phyloP scores from a whole-genome alignment of 805 yeast species.

The Pichia rugopelliculosa region DNA sequence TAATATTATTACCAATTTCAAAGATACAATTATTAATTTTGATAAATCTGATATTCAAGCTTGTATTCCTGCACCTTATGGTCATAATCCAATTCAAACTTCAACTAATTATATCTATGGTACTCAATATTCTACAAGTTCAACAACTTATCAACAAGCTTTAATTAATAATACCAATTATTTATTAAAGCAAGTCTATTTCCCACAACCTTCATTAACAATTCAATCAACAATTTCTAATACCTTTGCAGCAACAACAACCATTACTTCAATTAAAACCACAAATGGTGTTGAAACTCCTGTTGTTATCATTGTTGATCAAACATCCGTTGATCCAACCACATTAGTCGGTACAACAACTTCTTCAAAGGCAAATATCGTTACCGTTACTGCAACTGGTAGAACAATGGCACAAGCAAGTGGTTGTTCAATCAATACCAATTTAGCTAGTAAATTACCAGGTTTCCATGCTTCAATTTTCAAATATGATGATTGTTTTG shows the following conservation, averaged over 20 bases:
- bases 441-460: not conserved
- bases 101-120: not conserved
- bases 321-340: not conserved
- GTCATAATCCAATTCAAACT: not conserved
- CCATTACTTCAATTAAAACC: not conserved
- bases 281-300: not conserved
- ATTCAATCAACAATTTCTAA: slow-evolving; percentile 1
- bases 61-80: not conserved
- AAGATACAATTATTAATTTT: slow-evolving; percentile 5
- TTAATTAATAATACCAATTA: not conserved
- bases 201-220: not conserved
- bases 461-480: slow-evolving; percentile 7
- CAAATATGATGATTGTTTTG: slow-evolving; percentile 2
- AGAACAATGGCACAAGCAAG: not conserved
- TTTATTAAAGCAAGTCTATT: not conserved
- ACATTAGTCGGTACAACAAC: not conserved
- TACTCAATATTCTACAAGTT: not conserved
- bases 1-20: slow-evolving; percentile 1
- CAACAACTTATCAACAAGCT: not conserved
- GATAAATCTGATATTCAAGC: slow-evolving; percentile 1
- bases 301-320: slow-evolving; percentile 2
- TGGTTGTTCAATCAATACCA: slow-evolving; percentile 3
- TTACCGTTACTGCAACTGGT: slow-evolving; percentile 2
- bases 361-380: not conserved
- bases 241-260: slow-evolving; percentile 4